These are phyloP conservation scores for Medicago arabica DNA, from an alignment of 306 rosid genomes.

Conservation along the genomic window DNA sequence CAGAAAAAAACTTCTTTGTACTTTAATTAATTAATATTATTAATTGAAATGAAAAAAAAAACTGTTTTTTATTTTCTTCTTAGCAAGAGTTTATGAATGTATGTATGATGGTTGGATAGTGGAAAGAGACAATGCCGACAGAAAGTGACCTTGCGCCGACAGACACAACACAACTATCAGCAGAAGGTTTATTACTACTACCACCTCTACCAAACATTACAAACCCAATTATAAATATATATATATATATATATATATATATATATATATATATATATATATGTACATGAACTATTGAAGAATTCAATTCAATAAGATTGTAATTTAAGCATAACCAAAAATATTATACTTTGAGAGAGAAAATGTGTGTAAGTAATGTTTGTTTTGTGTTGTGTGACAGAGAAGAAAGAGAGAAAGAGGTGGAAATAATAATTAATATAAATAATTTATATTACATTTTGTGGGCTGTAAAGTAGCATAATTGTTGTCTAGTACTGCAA, in stretches of 20 bases:
- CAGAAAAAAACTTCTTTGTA: constrained; percentile 12
- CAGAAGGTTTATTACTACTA: constrained; percentile 45
- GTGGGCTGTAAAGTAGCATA: constrained; percentile 95
- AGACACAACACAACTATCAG: constrained; percentile 61
- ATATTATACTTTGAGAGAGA: constrained; percentile 9
- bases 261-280: constrained; percentile 34
- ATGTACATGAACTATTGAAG: constrained; percentile 30
- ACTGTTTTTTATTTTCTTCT: constrained; percentile 16
- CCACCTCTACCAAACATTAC: constrained; percentile 56
- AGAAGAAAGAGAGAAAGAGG: constrained; percentile 23
- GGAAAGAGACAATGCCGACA: constrained; percentile 72
- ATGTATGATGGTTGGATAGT: constrained; percentile 61
- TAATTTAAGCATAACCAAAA: constrained; percentile 12
- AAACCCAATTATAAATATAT: constrained; percentile 51
- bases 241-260: too few species aligned
- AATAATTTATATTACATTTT: constrained; percentile 19
- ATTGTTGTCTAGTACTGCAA: constrained; percentile 80
- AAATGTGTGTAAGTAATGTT: constrained; percentile 13
- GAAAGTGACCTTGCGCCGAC: constrained; percentile 90
- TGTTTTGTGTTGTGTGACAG: constrained; percentile 33
- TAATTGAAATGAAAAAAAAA: neutral
- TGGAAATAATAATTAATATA: neutral
- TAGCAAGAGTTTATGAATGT: constrained; percentile 17
- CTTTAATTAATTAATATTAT: too few species aligned
- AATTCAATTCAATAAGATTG: constrained; percentile 29